These are phyloP conservation scores for Gryganskiella cystojenkinii DNA, from an alignment of 192 early-diverging fungal genomes.

Conservation along the genomic window DNA sequence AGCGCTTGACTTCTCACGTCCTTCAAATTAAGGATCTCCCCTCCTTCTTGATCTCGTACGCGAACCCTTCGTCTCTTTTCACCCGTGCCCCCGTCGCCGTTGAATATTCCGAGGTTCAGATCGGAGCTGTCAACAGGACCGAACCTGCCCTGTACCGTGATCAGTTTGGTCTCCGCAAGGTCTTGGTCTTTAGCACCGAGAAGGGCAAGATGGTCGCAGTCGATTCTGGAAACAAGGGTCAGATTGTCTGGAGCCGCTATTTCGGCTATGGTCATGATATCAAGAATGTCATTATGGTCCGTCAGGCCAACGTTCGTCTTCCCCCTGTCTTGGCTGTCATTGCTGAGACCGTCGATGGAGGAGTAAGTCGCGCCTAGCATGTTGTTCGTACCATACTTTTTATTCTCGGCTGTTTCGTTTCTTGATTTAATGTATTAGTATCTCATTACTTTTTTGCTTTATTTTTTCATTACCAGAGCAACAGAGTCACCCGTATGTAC, in stretches of 20 bases:
- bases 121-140: slow-evolving; percentile 30
- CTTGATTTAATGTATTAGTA: background rate
- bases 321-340: slow-evolving; percentile 80
- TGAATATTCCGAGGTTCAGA: slow-evolving; percentile 34
- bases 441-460: background rate
- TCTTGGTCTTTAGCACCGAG: slow-evolving; percentile 81
- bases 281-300: slow-evolving; percentile 61
- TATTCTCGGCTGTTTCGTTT: background rate
- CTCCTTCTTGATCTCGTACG: slow-evolving; percentile 54
- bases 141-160: slow-evolving; percentile 63
- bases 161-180: slow-evolving; percentile 87
- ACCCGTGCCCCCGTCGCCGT: slow-evolving; percentile 24
- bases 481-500: slow-evolving; percentile 47
- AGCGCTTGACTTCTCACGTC: slow-evolving; percentile 66
- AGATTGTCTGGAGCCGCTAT: slow-evolving; percentile 80
- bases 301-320: slow-evolving; percentile 71
- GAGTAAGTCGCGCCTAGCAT: slow-evolving; percentile 23
- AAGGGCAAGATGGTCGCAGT: slow-evolving; percentile 88
- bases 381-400: slow-evolving; percentile 1
- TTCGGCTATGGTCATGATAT: slow-evolving; percentile 48
- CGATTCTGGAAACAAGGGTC: slow-evolving; percentile 79
- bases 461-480: slow-evolving; percentile 24
- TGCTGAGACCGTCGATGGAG: slow-evolving; percentile 54
- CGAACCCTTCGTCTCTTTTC: slow-evolving; percentile 39
- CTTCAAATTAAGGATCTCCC: slow-evolving; percentile 60